Percentiles rank a stretch among this genome's conserved stretches.
These are phyloP conservation scores for Litchi chinensis DNA, from an alignment of 345 rosid genomes.

Conservation along the genomic window DNA sequence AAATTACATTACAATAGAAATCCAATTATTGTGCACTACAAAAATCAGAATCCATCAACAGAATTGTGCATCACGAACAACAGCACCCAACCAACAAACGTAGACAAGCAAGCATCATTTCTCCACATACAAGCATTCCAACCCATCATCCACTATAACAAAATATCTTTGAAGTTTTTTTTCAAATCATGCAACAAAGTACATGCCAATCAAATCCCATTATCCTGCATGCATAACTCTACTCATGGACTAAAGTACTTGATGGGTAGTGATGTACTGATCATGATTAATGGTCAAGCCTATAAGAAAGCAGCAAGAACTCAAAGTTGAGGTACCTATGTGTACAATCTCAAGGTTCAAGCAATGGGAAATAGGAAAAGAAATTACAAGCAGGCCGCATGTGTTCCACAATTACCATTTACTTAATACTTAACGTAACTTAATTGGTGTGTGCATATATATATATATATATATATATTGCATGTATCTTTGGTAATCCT, in stretches of 20 bases:
- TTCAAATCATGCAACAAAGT: background rate
- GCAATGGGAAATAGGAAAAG: background rate
- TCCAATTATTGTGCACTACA: background rate
- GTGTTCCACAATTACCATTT: background rate
- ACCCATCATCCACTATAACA: background rate
- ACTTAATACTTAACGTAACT: too few relatives aligned
- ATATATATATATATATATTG: too few relatives aligned
- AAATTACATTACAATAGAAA: slow-evolving; percentile 11
- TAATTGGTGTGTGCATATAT: too few relatives aligned
- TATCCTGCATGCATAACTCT: background rate
- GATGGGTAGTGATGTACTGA: background rate
- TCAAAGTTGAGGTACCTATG: background rate
- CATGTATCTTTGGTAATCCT: background rate
- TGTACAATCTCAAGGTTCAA: background rate
- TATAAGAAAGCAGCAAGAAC: background rate
- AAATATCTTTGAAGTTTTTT: slow-evolving; percentile 1
- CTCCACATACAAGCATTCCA: slow-evolving; percentile 12
- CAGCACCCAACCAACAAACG: background rate
- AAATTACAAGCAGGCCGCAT: background rate
- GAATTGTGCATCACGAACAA: slow-evolving; percentile 7
- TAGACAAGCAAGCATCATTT: slow-evolving; percentile 8
- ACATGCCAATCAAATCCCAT: background rate
- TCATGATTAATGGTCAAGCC: background rate
- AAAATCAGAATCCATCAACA: background rate
- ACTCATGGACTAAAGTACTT: background rate